Base-by-base conservation (phyloP, 2,329 filamentous ascomycete species). In the Talaromyces sp. region DNA sequence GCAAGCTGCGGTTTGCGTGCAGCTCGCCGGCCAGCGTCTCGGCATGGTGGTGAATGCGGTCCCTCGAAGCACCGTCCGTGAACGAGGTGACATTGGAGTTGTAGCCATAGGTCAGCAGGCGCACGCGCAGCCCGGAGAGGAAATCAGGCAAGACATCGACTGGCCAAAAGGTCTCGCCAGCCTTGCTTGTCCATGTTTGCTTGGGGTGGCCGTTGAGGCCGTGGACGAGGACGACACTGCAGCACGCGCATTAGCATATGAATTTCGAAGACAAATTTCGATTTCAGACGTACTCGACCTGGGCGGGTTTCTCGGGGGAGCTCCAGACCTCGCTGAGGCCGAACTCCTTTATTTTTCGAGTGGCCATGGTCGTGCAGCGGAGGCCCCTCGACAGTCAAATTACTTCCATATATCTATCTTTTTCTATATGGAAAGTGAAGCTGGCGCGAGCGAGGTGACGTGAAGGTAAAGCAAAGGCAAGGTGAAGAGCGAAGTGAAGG, bases 91-190 rank as follows among this genome's bases (percentile, higher is more conserved):
- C 79, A 61, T 89, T 86, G 26, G 88, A 87, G 70, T 91, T 89
- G 70, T 91, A 91, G 26, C 88, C 88, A 68, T 90, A 91, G 0
- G 88, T 86, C 58, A 91, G 74, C 21, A 91, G 77, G 56, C 89
- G 85, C 57, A 86, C 86, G 26, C 81, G 81, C 11, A 79, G 78
- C 10, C 79, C 75, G 57, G 79, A 80, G 17, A 91, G 76, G 2
- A 86, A 80, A 0, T 75, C 70, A 0, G 88, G 88, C 1, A 91
- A 79, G 14, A 91, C 79, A 63, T 90, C 85, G 12, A 79, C 75
- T 0, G 88, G 88, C 88, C 88, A 91, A 73, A 88, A 90, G 31
- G 84, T 78, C n/a, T 58, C 56, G 43, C 80, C 80, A 8, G 63
- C 66, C 17, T 68, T 74, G 57, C 78, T 76, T 0, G 78, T 77